A percentile compares a stretch with the other conserved stretches of the same genome.
phyloP scores from a whole-genome alignment of 169 alveolate species.

The Theileria annulata region DNA sequence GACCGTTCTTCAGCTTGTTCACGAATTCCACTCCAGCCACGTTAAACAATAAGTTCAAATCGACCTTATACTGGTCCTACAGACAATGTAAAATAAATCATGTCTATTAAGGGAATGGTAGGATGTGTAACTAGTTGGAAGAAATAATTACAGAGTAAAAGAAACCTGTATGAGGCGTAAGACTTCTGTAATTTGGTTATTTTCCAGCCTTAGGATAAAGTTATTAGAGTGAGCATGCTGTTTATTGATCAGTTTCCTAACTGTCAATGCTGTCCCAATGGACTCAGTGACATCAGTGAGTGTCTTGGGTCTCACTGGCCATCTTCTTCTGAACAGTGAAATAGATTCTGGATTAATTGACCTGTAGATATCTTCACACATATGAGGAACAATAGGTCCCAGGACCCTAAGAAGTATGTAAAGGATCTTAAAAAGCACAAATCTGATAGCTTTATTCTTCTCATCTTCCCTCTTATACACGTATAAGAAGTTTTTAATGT shows the following conservation, averaged over 20 bases:
- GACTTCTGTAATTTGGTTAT: background rate
- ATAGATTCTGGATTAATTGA: background rate
- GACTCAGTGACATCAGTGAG: conserved; percentile 5
- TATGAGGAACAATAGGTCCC: conserved; percentile 66
- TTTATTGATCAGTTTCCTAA: conserved; percentile 10
- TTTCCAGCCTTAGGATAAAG: conserved; percentile 8
- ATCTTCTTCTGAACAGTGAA: conserved; percentile 48
- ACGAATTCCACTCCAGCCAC: conserved; percentile 37
- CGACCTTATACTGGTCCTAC: conserved; percentile 21
- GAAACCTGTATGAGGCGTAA: conserved; percentile 17
- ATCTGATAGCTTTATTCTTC: conserved; percentile 18
- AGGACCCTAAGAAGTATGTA: conserved; percentile 38
- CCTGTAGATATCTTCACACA: conserved; percentile 55
- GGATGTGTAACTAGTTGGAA: background rate
- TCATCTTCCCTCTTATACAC: conserved; percentile 24
- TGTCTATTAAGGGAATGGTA: background rate
- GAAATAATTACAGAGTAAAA: background rate
- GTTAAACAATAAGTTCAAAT: conserved; percentile 33
- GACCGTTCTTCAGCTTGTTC: background rate
- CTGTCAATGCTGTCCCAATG: conserved; percentile 9
- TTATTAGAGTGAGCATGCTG: background rate
- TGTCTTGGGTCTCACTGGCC: conserved; percentile 30
- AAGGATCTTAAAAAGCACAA: conserved; percentile 24
- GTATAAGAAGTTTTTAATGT: conserved; percentile 52
- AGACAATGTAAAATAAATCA: conserved; percentile 11